phyloP scores from a whole-genome alignment of 1,139 yeast genomes.

The Yarrowia galli region DNA sequence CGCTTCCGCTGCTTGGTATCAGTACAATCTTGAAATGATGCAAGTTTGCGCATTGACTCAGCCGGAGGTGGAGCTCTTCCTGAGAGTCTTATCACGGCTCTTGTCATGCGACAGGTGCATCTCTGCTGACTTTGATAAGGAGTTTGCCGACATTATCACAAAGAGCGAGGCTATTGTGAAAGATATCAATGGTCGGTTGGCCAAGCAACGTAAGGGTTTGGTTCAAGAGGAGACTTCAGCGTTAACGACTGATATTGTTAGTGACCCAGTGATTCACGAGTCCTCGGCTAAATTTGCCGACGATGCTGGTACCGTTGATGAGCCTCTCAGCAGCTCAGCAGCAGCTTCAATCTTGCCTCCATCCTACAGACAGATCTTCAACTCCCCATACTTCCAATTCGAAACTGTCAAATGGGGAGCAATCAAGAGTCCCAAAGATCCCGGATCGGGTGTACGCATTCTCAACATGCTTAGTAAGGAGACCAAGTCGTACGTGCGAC shows the following conservation, averaged over 20 bases:
- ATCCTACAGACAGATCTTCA: neutral
- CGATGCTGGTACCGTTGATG: too few species aligned
- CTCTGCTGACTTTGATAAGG: neutral
- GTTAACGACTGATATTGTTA: neutral
- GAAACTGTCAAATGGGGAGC: conserved; percentile 31
- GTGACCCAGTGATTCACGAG: neutral
- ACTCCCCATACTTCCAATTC: conserved; percentile 6
- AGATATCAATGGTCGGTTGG: neutral
- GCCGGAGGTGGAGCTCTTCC: neutral
- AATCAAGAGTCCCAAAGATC: conserved; percentile 15
- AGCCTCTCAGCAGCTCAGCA: neutral
- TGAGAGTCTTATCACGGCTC: neutral
- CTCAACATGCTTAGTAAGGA: conserved; percentile 1
- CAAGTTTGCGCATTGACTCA: conserved; percentile 9
- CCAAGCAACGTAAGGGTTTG: neutral
- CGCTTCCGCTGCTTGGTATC: neutral
- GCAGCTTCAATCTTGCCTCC: neutral
- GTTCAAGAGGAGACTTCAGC: neutral
- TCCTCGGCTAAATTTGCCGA: neutral
- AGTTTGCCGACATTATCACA: conserved; percentile 1
- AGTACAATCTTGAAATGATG: conserved; percentile 27
- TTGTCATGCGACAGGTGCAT: neutral
- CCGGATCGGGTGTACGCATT: conserved; percentile 17
- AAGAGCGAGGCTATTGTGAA: neutral
- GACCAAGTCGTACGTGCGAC: neutral